Conservation (phyloP, 2,329 filamentous ascomycete species). For the Fusarium sp. region DNA sequence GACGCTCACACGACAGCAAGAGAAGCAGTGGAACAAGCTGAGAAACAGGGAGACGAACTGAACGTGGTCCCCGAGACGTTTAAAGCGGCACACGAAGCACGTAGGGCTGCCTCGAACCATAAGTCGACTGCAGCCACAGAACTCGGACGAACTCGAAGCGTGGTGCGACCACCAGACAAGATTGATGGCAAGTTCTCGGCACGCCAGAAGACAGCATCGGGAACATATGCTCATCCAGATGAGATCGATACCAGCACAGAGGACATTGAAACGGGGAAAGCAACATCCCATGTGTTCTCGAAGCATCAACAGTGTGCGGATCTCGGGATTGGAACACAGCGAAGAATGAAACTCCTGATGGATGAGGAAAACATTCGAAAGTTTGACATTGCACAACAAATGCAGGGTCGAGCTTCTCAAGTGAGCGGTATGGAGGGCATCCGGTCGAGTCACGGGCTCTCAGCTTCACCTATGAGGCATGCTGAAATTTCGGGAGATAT, state of each 20-base stretch:
- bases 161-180: conserved; percentile 75
- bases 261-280: conserved; percentile 44
- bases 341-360: conserved; percentile 79
- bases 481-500: neutral
- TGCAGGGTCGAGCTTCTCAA: conserved; percentile 4
- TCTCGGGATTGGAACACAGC: conserved; percentile 72
- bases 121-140: conserved; percentile 44
- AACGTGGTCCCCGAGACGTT: conserved; percentile 92
- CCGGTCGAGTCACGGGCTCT: neutral
- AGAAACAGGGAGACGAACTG: conserved; percentile 83
- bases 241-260: conserved; percentile 55
- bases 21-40: conserved; percentile 84
- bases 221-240: conserved; percentile 75
- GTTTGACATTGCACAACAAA: conserved; percentile 69
- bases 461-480: conserved; percentile 8
- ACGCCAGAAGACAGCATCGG: conserved; percentile 72
- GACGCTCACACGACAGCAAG: conserved; percentile 79
- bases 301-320: conserved; percentile 61
- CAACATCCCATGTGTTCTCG: neutral
- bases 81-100: conserved; percentile 65
- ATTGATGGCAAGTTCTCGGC: conserved; percentile 83
- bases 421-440: neutral
- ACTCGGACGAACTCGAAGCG: conserved; percentile 62
- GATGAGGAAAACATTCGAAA: conserved; percentile 79
- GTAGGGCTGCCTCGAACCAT: conserved; percentile 45